Conservation (phyloP, 768 basidiomycete genomes). For the Leccinum fibrillosum region DNA sequence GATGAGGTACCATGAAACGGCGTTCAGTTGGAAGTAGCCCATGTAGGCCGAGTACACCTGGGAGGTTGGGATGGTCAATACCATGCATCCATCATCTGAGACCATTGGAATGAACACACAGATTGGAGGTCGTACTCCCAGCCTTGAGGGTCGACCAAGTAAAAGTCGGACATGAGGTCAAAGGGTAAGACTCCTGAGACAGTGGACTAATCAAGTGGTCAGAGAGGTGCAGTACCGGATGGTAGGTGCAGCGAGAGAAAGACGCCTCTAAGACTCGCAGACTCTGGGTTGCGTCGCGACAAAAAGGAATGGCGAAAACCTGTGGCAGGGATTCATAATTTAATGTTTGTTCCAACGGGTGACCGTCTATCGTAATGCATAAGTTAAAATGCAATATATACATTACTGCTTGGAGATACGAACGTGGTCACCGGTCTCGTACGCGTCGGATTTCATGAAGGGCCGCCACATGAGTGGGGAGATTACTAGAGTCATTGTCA, state of each 20-base stretch:
- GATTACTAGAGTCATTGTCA: not conserved
- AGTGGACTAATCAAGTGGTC: not conserved
- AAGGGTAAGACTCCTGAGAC: not conserved
- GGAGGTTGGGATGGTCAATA: not conserved
- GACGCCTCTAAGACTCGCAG: not conserved
- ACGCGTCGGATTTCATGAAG: slow-evolving; percentile 12
- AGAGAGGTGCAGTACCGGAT: not conserved
- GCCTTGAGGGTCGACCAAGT: slow-evolving; percentile 68
- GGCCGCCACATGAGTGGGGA: slow-evolving; percentile 13
- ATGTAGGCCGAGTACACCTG: slow-evolving; percentile 74
- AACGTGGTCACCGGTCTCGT: slow-evolving; percentile 4
- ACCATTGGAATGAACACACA: slow-evolving; percentile 39
- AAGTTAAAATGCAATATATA: slow-evolving; percentile 10
- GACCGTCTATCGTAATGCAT: slow-evolving; percentile 12
- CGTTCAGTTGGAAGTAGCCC: slow-evolving; percentile 71
- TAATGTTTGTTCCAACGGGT: slow-evolving; percentile 7
- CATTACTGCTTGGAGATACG: slow-evolving; percentile 16
- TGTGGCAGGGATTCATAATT: slow-evolving; percentile 14
- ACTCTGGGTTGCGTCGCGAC: not conserved
- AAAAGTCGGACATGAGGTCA: slow-evolving; percentile 58
- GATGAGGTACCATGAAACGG: slow-evolving; percentile 55
- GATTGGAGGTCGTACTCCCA: slow-evolving; percentile 83
- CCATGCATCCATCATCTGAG: not conserved
- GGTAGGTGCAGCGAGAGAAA: not conserved
- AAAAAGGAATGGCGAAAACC: not conserved